Conservation (phyloP, 257 asterid genomes). For the Jaltomata sinuosa region DNA sequence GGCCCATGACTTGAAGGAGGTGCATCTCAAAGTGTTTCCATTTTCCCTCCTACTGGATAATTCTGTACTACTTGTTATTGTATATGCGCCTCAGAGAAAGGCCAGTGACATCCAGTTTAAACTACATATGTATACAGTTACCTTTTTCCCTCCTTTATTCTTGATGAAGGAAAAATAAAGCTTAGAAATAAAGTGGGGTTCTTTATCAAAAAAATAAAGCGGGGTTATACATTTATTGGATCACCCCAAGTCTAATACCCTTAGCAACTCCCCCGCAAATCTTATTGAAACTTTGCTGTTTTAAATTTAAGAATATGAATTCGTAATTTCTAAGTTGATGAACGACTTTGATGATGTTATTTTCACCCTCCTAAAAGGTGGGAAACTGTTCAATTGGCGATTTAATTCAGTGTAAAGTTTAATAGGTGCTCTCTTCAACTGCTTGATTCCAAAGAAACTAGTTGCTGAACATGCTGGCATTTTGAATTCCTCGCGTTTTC, state of each 20-base stretch:
- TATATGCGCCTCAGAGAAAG: background rate
- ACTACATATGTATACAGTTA: background rate
- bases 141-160: background rate
- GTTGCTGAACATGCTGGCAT: background rate
- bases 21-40: background rate
- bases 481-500: background rate
- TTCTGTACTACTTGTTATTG: background rate
- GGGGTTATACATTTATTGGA: background rate
- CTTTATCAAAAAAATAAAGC: background rate
- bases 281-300: background rate
- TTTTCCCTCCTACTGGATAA: background rate
- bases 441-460: slow-evolving; percentile 1
- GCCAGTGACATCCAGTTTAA: background rate
- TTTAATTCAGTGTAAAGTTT: background rate
- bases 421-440: background rate
- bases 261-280: background rate
- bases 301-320: background rate
- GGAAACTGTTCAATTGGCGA: background rate
- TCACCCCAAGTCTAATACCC: background rate
- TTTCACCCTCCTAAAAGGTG: background rate
- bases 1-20: background rate
- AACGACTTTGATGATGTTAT: background rate
- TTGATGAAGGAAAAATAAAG: background rate
- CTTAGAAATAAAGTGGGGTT: background rate
- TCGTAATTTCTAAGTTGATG: background rate